phyloP scores from a whole-genome alignment of 768 basidiomycete species.

The Lentinula edodes region DNA sequence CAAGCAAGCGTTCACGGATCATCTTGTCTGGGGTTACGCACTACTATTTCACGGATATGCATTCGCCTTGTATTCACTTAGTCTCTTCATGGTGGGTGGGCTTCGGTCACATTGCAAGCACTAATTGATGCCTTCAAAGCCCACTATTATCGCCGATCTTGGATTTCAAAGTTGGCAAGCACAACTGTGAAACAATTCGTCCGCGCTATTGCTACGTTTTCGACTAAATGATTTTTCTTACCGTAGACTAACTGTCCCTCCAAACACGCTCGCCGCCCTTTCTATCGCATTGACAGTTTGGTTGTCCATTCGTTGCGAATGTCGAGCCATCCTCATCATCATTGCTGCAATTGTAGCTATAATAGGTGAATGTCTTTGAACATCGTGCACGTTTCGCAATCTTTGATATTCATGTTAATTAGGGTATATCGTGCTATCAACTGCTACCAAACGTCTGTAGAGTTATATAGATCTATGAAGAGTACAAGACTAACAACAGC shows the following conservation, averaged over 20 bases:
- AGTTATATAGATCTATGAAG: background rate
- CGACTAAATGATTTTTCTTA: background rate
- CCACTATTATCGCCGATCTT: conserved; percentile 53
- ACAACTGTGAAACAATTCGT: conserved; percentile 32
- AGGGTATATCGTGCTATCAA: conserved; percentile 55
- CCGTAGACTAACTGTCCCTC: conserved; percentile 52
- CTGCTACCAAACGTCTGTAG: conserved; percentile 37
- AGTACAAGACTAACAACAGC: background rate
- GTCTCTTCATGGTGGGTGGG: conserved; percentile 44
- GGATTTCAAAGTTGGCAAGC: conserved; percentile 59
- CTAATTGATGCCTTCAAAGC: conserved; percentile 24
- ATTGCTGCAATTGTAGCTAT: conserved; percentile 42
- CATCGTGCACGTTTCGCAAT: background rate
- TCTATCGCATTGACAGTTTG: conserved; percentile 48
- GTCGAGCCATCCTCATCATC: conserved; percentile 50
- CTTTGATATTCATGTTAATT: background rate
- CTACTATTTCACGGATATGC: conserved; percentile 58
- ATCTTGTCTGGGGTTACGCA: conserved; percentile 55
- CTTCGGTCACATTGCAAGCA: conserved; percentile 8
- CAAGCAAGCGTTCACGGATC: conserved; percentile 50
- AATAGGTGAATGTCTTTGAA: conserved; percentile 30
- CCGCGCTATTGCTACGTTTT: conserved; percentile 10
- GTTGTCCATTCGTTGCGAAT: conserved; percentile 39
- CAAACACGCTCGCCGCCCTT: conserved; percentile 44
- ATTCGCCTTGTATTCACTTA: conserved; percentile 52